Conservation (phyloP, 306 rosid genomes). For the Vachellia pachyceras region DNA sequence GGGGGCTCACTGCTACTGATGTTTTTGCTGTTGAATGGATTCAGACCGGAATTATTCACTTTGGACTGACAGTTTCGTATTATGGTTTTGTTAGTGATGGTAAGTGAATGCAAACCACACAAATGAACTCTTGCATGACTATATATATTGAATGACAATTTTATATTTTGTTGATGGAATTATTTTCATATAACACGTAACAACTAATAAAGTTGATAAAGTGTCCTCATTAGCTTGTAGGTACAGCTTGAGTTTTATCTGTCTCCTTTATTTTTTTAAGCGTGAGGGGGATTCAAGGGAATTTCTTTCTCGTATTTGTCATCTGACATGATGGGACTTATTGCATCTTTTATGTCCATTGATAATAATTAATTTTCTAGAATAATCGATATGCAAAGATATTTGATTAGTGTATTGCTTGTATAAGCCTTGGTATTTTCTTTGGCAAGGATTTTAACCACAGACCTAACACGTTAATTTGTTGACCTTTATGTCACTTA, state of each 20-base stretch:
- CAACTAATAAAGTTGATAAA: too few species aligned
- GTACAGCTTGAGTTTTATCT: constrained; percentile 10
- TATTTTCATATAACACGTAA: too few species aligned
- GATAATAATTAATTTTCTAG: neutral
- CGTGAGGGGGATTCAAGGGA: constrained; percentile 6
- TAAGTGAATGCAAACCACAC: constrained; percentile 46
- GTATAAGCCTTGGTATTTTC: neutral
- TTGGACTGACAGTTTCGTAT: constrained; percentile 94
- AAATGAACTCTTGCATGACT: neutral
- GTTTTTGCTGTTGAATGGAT: constrained; percentile 98
- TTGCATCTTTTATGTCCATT: neutral
- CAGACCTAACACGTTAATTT: constrained; percentile 2
- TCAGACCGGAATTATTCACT: constrained; percentile 82
- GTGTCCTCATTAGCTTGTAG: constrained; percentile 9
- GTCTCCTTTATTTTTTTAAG: constrained; percentile 16
- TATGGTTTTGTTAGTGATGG: constrained; percentile 98
- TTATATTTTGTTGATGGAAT: constrained; percentile 12
- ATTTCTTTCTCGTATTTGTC: neutral
- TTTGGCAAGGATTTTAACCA: neutral
- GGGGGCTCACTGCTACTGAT: constrained; percentile 97
- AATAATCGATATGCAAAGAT: neutral
- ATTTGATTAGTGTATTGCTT: neutral
- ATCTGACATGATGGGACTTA: neutral
- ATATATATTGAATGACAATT: constrained; percentile 8
- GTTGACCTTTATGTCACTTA: constrained; percentile 26